Conservation (phyloP, 1,139 yeast genomes). For the Nakaseomyces bracarensis region DNA sequence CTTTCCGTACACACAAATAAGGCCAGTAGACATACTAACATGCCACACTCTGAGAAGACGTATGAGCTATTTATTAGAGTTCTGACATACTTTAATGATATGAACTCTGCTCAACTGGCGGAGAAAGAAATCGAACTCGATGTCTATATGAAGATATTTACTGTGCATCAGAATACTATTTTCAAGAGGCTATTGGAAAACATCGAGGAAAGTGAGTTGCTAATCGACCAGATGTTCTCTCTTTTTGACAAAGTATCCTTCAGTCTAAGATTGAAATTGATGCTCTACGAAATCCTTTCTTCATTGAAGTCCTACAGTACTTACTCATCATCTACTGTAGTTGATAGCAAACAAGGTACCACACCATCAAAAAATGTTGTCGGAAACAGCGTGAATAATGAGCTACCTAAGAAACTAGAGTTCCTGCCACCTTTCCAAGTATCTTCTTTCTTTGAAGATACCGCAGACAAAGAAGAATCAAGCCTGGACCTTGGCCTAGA, state of each 20-base stretch:
- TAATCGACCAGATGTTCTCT: constrained; percentile 17
- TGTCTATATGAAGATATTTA: constrained; percentile 24
- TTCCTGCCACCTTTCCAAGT: constrained; percentile 30
- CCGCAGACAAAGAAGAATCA: constrained; percentile 1
- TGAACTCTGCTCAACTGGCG: constrained; percentile 13
- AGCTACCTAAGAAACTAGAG: constrained; percentile 19
- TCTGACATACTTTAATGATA: constrained; percentile 13
- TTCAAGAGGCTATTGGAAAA: constrained; percentile 20
- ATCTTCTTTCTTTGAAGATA: constrained; percentile 23
- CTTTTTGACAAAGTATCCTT: constrained; percentile 29
- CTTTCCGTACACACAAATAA: constrained; percentile 20
- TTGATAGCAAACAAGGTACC: constrained; percentile 8
- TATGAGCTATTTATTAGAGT: constrained; percentile 15
- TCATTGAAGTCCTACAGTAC: constrained; percentile 40
- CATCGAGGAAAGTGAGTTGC: constrained; percentile 7
- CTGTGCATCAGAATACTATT: constrained; percentile 26
- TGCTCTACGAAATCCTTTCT: constrained; percentile 54
- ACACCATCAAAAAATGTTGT: too few relatives aligned
- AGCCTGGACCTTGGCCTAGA: constrained; percentile 12
- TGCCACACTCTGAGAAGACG: constrained; percentile 14
- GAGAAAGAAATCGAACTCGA: constrained; percentile 17
- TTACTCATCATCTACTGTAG: constrained; percentile 13
- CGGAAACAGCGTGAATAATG: too few relatives aligned
- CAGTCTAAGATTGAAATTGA: constrained; percentile 47
- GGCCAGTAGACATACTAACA: constrained; percentile 9